Base-by-base conservation (phyloP, 768 basidiomycete species). In the Pulveroboletus sp. region DNA sequence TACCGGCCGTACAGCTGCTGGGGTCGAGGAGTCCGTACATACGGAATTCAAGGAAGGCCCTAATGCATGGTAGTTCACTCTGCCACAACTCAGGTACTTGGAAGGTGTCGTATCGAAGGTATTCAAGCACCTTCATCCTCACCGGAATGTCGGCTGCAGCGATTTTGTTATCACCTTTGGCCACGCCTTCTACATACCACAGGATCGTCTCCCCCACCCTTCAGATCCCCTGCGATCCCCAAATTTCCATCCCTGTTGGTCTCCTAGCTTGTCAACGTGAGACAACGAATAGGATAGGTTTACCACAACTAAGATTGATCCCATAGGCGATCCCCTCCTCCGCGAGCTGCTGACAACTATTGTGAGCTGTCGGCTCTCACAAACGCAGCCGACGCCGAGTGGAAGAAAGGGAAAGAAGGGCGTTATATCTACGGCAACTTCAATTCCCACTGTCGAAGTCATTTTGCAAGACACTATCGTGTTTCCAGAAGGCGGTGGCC, bases 401-500 rank as follows among this genome's bases (percentile, higher is more conserved):
- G 68, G 72, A 61, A 83, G 81, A 70, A 78, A 79, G 46, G 67
- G 68, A 9, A 81, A 79, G 63, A 85, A 83, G 61, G 72, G 78
- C 11, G 62, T 75, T 14, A 61, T 77, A 24, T 75, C 79, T 14
- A 61, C 68, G n/a, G 60, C 76, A 39, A 68, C 71, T 1, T 68
- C 67, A 21, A 71, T 63, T 32, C 75, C 81, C 3, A 66, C 83
- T 15, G 74, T 87, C 41, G 83, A 88, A 58, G 70, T 91, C 8
- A 73, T 83, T 44, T 69, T 89, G 39, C 82, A 85, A 45, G 89
- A 91, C 61, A 89, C 87, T 0, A 76, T 86, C 11, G 77, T 89
- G 41, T 91, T 90, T 63, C 89, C 89, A 0, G 88, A 90, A 67
- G 89, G 87, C 8, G 82, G 89, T 10, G 90, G 90, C 0, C 89